A percentile compares a stretch with the other conserved stretches of the same genome.
These are phyloP conservation scores for Pseudocercospora eumusae DNA, from an alignment of 2,329 filamentous ascomycete genomes.

Conservation along the genomic window DNA sequence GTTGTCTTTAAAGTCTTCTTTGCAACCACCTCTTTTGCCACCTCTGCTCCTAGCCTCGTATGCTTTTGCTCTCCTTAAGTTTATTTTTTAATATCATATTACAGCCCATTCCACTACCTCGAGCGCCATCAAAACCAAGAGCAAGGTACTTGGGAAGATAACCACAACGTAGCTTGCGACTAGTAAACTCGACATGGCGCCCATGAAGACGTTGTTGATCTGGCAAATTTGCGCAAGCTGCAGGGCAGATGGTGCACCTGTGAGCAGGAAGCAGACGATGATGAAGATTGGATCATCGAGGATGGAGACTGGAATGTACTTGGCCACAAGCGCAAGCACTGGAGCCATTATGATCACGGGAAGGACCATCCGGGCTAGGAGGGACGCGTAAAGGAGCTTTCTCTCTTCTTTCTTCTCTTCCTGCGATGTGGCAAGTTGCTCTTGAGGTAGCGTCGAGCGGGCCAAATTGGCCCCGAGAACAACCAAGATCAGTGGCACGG, in stretches of 20 bases:
- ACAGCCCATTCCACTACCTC: constrained; percentile 88
- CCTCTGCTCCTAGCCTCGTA: background rate
- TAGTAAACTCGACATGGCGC: constrained; percentile 86
- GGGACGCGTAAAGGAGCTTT: constrained; percentile 79
- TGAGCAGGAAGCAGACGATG: constrained; percentile 94
- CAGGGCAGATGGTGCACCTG: constrained; percentile 87
- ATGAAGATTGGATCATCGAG: constrained; percentile 97
- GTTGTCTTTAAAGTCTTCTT: background rate
- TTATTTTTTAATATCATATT: constrained; percentile 3
- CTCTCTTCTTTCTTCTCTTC: constrained; percentile 70
- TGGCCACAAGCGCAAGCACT: constrained; percentile 80
- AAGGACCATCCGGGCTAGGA: constrained; percentile 87
- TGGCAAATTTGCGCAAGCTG: constrained; percentile 98
- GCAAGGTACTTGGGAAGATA: constrained; percentile 89
- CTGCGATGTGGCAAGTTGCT: constrained; percentile 62
- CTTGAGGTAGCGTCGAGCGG: constrained; percentile 77
- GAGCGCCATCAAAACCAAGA: constrained; percentile 86
- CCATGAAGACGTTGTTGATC: constrained; percentile 94
- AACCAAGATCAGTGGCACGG: constrained; percentile 91
- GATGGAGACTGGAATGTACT: constrained; percentile 89
- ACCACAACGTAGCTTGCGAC: constrained; percentile 97
- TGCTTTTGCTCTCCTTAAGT: background rate
- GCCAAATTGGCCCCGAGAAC: constrained; percentile 94
- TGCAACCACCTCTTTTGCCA: background rate
- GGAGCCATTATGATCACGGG: constrained; percentile 92